A percentile compares a stretch with the other conserved stretches of the same genome.
phyloP scores from a whole-genome alignment of 1,284 basidiomycete genomes.

The Sanghuangporus sanghuang region DNA sequence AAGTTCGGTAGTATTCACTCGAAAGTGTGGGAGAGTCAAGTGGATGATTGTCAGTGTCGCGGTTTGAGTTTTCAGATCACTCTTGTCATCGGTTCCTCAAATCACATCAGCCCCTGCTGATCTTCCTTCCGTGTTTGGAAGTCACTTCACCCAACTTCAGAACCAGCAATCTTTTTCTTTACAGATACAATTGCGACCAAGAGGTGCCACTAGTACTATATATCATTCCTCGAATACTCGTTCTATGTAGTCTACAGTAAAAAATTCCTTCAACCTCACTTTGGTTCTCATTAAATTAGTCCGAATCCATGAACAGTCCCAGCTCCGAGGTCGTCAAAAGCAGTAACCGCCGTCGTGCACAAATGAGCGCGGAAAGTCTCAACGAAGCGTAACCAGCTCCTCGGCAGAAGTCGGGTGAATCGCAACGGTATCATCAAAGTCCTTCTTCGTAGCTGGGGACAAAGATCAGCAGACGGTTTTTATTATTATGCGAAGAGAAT shows the following conservation, averaged over 20 bases:
- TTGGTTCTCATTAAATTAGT: too few species aligned
- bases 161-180: neutral
- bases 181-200: too few species aligned
- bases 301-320: too few species aligned
- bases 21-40: neutral
- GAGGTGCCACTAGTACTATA: too few species aligned
- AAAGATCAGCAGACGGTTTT: neutral
- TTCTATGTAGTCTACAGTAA: too few species aligned
- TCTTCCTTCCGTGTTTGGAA: neutral
- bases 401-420: conserved; percentile 84
- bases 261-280: too few species aligned
- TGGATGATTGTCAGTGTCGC: neutral
- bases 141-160: neutral
- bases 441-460: conserved; percentile 65
- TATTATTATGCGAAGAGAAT: neutral
- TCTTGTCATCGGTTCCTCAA: neutral
- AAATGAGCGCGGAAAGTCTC: neutral
- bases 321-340: too few species aligned
- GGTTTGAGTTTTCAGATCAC: neutral
- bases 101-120: neutral
- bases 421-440: conserved; percentile 86
- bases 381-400: conserved; percentile 27
- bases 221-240: too few species aligned
- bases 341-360: too few species aligned
- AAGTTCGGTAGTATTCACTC: neutral